A percentile compares a stretch with the other conserved stretches of the same genome.
Conservation (phyloP, 805 yeast genomes). For the Nakazawaea sp. region DNA sequence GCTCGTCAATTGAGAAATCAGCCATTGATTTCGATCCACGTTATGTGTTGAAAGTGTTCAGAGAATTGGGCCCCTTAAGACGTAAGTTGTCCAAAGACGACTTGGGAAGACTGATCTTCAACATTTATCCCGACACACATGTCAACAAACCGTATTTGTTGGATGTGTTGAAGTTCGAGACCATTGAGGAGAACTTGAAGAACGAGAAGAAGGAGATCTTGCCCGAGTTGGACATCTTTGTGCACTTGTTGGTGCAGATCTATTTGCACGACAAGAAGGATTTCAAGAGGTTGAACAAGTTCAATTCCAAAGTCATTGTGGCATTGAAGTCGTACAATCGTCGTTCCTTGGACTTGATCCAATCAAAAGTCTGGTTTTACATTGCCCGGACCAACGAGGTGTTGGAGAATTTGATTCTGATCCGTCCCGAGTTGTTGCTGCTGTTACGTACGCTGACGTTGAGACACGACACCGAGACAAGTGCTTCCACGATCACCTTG, state of each 20-base stretch:
- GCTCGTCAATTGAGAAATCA: slow-evolving; percentile 50
- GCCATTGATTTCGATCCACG: slow-evolving; percentile 77
- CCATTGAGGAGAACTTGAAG: slow-evolving; percentile 24
- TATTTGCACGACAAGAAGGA: slow-evolving; percentile 61
- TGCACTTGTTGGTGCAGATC: slow-evolving; percentile 74
- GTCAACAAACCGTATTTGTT: slow-evolving; percentile 36
- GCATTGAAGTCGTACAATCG: slow-evolving; percentile 63
- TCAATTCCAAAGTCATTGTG: slow-evolving; percentile 45
- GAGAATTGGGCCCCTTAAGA: slow-evolving; percentile 75
- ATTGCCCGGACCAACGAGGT: slow-evolving; percentile 73
- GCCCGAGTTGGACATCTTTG: slow-evolving; percentile 76
- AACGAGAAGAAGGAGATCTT: slow-evolving; percentile 32
- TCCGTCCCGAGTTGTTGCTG: slow-evolving; percentile 63
- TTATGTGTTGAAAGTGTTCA: slow-evolving; percentile 75
- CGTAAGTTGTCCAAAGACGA: slow-evolving; percentile 48
- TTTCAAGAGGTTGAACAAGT: slow-evolving; percentile 38
- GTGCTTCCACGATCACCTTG: slow-evolving; percentile 80
- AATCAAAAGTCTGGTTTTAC: slow-evolving; percentile 93
- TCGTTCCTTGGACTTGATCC: slow-evolving; percentile 77
- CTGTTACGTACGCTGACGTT: slow-evolving; percentile 84
- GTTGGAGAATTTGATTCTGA: slow-evolving; percentile 39
- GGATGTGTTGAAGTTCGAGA: slow-evolving; percentile 18
- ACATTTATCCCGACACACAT: slow-evolving; percentile 46
- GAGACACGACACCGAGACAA: slow-evolving; percentile 89
- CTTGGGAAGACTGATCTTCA: slow-evolving; percentile 47